Percentiles rank a stretch among this genome's conserved stretches.
Conservation (phyloP, 2,329 filamentous ascomycete genomes). For the Aureobasidium uvarum region DNA sequence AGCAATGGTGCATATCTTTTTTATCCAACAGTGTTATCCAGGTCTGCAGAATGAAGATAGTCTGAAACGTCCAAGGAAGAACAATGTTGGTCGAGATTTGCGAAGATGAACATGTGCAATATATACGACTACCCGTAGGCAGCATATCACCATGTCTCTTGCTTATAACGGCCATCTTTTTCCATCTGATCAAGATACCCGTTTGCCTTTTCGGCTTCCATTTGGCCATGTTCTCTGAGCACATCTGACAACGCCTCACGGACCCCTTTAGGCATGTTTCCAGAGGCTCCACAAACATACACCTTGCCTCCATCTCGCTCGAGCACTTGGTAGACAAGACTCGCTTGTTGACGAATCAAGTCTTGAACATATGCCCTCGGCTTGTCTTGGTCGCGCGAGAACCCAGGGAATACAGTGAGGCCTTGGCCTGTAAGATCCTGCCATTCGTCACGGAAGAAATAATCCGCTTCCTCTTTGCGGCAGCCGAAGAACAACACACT, state of each 20-base stretch:
- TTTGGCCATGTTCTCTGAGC: slow-evolving; percentile 45
- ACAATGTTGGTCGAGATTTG: too few relatives aligned
- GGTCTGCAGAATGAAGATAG: too few relatives aligned
- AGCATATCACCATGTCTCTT: slow-evolving; percentile 63
- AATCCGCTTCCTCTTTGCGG: slow-evolving; percentile 71
- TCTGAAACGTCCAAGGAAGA: too few relatives aligned
- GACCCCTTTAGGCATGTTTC: slow-evolving; percentile 69
- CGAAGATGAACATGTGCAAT: background rate
- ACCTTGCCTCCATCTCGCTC: slow-evolving; percentile 53
- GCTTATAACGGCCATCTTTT: slow-evolving; percentile 61
- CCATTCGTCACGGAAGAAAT: slow-evolving; percentile 81
- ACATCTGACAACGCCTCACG: slow-evolving; percentile 64
- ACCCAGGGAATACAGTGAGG: slow-evolving; percentile 61
- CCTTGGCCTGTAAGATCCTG: slow-evolving; percentile 44
- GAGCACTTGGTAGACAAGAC: slow-evolving; percentile 53
- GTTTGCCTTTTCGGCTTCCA: slow-evolving; percentile 54
- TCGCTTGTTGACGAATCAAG: slow-evolving; percentile 53
- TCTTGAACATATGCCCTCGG: slow-evolving; percentile 69
- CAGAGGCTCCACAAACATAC: slow-evolving; percentile 61
- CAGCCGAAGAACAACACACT: slow-evolving; percentile 78
- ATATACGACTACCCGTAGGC: background rate
- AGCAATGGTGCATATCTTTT: too few relatives aligned
- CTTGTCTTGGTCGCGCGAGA: slow-evolving; percentile 65
- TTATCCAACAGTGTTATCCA: too few relatives aligned
- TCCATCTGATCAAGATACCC: slow-evolving; percentile 58